Base-by-base conservation (phyloP, 2,329 filamentous ascomycete genomes). In the Aspergillus sp. region DNA sequence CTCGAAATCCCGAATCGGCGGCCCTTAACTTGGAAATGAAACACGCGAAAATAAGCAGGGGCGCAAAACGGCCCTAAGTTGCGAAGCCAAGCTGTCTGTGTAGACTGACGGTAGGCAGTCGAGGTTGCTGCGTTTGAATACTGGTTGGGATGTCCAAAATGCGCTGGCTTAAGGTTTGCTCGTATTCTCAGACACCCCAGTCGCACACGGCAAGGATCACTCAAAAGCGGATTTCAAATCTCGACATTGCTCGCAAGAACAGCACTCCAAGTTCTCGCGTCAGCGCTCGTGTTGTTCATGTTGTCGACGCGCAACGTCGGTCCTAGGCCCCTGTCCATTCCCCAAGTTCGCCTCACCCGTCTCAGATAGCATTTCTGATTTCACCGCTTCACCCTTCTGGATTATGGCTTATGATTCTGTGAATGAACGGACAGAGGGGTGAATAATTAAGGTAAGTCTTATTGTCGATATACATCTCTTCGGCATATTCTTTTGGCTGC, bases 201-300 rank as follows among this genome's bases (percentile, higher is more conserved):
- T 41, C 41, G 35, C 27, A 47, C 52, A 48, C 31, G n/a, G 23
- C 52, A 55, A 48, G 44, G 52, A 55, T 48, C 50, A 43, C 15
- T 48, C 35, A 17, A 52, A 33, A 44, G 19, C n/a, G 14, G 44
- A 55, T 55, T 55, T 48, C 43, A 43, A 55, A 55, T 43, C 31
- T n/a, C 21, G 39, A 6, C 8, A n/a, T 48, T 27, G 27, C 39
- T 41, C 39, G 7, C 39, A 21, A 48, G n/a, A 35, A 35, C 6
- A 31, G 15, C 23, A 17, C 44, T n/a, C 12, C 31, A 21, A 35
- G 12, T 9, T 35, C 45, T 48, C 45, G 27, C 45, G 27, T 48
- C 45, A 48, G 24, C 27, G 9, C n/a, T 48, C 27, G 27, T 48
- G 45, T 19, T 35, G 44, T 27, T 45, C 27, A 31, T 31, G 9